Percentiles rank a stretch among this genome's conserved stretches.
phyloP scores from a whole-genome alignment of 192 early-diverging fungal species.

The Geosiphon pyriformis region DNA sequence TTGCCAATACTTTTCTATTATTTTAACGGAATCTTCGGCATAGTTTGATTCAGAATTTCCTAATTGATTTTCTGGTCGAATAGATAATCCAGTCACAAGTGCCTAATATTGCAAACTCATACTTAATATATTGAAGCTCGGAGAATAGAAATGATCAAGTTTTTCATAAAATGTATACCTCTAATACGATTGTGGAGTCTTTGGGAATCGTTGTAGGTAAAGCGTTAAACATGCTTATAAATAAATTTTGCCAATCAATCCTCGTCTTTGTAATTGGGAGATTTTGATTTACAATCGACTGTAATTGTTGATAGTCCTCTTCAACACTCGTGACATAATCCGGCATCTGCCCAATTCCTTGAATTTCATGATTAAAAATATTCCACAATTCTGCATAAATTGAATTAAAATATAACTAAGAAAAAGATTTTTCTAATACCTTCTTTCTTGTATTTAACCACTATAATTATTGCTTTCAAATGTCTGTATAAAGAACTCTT shows the following conservation, averaged over 20 bases:
- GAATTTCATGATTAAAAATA: neutral
- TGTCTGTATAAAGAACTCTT: neutral
- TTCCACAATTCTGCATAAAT: neutral
- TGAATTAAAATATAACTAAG: neutral
- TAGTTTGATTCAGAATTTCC: neutral
- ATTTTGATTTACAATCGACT: neutral
- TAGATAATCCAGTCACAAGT: neutral
- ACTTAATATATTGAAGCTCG: neutral
- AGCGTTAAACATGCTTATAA: conserved; percentile 2
- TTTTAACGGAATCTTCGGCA: neutral
- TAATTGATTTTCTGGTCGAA: neutral
- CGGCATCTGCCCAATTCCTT: neutral
- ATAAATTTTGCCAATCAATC: neutral
- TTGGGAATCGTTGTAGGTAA: conserved; percentile 7
- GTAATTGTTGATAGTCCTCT: conserved; percentile 4
- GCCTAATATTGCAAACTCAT: neutral
- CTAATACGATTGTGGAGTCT: conserved; percentile 1
- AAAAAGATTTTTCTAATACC: neutral
- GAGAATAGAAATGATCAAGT: neutral
- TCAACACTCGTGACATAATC: neutral
- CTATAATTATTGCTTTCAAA: conserved; percentile 6
- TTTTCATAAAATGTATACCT: neutral
- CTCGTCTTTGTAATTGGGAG: neutral
- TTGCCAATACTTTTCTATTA: conserved; percentile 1
- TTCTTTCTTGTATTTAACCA: conserved; percentile 7